A percentile compares a stretch with the other conserved stretches of the same genome.
Evolutionary conservation across 2,329 filamentous ascomycete species (phyloP).

Genomic region (Furcasterigmium furcatum): DNA sequence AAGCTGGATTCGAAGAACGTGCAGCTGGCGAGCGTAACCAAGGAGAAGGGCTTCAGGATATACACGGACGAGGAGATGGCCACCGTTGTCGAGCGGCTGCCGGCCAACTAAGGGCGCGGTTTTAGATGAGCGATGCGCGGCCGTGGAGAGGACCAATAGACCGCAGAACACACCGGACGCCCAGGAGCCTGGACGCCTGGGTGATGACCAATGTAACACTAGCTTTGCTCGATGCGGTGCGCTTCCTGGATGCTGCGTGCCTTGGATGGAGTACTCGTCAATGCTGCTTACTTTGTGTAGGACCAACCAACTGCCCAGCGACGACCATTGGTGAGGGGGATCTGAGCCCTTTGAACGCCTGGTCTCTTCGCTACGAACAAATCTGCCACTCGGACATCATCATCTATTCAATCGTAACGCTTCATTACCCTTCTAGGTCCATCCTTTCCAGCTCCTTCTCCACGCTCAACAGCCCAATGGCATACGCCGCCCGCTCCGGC

Average conservation of each 20-base stretch:
- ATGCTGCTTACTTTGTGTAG: too few species aligned
- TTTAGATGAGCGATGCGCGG: background rate
- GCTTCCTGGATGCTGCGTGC: too few species aligned
- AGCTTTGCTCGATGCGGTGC: background rate
- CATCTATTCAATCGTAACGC: background rate
- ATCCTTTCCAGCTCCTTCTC: conserved; percentile 70
- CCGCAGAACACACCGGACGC: too few species aligned
- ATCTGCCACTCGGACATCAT: too few species aligned
- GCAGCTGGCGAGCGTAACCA: conserved; percentile 94
- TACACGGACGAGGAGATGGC: conserved; percentile 98
- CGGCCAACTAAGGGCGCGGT: conserved; percentile 49
- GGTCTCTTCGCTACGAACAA: too few species aligned
- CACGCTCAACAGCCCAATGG: conserved; percentile 74
- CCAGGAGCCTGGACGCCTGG: background rate
- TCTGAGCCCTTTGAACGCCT: too few species aligned
- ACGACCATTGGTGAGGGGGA: too few species aligned
- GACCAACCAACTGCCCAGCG: too few species aligned
- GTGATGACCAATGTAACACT: conserved; percentile 6
- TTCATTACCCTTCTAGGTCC: conserved; percentile 39
- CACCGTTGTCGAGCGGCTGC: conserved; percentile 79
- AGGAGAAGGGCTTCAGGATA: conserved; percentile 97
- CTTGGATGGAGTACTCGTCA: too few species aligned
- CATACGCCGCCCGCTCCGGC: conserved; percentile 66
- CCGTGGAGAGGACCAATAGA: conserved; percentile 1
- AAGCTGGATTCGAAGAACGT: conserved; percentile 99